Base-by-base conservation (phyloP, 164 flowering plant species). In the Magnolia kwangsiensis region DNA sequence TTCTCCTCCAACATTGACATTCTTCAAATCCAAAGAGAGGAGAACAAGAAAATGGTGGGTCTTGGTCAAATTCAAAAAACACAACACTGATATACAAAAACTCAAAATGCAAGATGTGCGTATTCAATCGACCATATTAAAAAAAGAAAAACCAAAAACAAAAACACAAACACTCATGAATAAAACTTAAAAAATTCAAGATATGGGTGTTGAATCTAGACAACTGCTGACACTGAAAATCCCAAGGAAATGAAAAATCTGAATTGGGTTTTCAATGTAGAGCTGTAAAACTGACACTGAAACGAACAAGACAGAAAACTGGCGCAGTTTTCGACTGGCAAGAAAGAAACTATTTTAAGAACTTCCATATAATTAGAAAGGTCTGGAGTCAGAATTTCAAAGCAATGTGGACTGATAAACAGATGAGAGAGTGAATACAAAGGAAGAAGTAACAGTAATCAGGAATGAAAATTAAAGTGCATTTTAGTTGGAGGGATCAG, bases 1-100 rank as follows among this genome's bases (percentile, higher is more conserved):
- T 76, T 63, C 76, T 83, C 84, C 75, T 79, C 84, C 86, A 87
- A 82, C 49, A 74, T 67, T 50, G 24, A 45, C 67, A 71, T 71
- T 23, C 29, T 37, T 37, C 20, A 65, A 71, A 37, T 37, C 64
- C 49, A 45, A 69, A 18, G 27, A 9, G 18, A 18, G n/a, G 65
- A 63, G 45, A n/a, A 2, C 50, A 23, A 63, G 10, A 63, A 20
- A 29, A 11, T 31, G 50, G 51, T 24, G 20, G 14, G 2, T 61
- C 45, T 37, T 69, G 71, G 8, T 63, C 16, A 20, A 21, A 73
- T 19, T n/a, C 50, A 61, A 23, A 29, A 75, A 21, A 37, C 6
- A 37, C 45, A 37, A 37, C 45, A 37, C 45, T 37, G 45, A 37
- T 37, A 6, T 6, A 37, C 45, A 37, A 37, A 37, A 20, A 51